A percentile compares a stretch with the other conserved stretches of the same genome.
Evolutionary conservation across 1,284 basidiomycete species (phyloP).

Genomic region (Leccinum insigne): DNA sequence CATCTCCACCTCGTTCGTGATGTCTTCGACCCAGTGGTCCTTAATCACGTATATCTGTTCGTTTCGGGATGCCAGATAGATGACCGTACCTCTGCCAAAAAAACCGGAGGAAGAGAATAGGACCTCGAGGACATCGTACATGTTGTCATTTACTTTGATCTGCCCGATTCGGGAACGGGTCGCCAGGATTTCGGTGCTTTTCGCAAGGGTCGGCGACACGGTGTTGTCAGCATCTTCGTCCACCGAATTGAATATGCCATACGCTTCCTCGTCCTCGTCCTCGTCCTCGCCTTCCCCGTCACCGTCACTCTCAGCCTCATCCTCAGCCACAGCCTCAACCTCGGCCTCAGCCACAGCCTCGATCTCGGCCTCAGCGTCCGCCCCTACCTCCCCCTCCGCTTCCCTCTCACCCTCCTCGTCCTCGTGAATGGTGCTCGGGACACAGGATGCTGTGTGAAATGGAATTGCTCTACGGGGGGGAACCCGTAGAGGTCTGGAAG

Average conservation of each 20-base stretch:
- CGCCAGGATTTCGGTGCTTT: neutral
- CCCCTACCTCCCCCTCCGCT: neutral
- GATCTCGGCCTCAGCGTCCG: no score
- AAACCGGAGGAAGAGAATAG: neutral
- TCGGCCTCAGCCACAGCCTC: no score
- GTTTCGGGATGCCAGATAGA: neutral
- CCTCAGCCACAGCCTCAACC: no score
- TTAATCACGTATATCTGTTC: neutral
- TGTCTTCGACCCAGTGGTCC: neutral
- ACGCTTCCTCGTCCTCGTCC: neutral
- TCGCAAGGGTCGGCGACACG: neutral
- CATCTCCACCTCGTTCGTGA: neutral
- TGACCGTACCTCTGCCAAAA: neutral
- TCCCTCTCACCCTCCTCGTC: neutral
- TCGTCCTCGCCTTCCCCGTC: neutral
- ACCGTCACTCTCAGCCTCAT: no score
- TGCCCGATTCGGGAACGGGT: neutral
- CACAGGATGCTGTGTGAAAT: neutral
- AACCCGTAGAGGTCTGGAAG: neutral
- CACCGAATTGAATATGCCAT: neutral
- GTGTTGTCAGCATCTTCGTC: neutral
- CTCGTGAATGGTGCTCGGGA: neutral
- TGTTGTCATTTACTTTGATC: neutral
- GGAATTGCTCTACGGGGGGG: neutral
- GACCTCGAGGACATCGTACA: neutral